Evolutionary conservation across 2,329 filamentous ascomycete genomes (phyloP).

Genomic region (Rachicladosporium sp.): DNA sequence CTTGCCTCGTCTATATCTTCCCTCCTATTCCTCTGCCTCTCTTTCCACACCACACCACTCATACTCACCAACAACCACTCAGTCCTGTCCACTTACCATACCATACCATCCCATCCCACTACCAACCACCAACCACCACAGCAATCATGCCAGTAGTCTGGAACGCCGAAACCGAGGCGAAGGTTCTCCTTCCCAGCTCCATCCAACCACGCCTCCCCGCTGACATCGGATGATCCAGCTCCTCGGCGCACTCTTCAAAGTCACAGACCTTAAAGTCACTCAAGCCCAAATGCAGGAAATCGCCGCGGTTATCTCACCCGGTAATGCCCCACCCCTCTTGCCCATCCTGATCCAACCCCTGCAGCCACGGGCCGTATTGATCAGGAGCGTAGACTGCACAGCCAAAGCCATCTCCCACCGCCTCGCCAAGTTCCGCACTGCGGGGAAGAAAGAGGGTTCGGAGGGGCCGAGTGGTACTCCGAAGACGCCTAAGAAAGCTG

Average conservation of each 20-base stretch:
- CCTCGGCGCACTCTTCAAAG: constrained; percentile 16
- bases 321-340: constrained; percentile 7
- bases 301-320: constrained; percentile 18
- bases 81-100: background rate
- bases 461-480: constrained; percentile 1
- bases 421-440: constrained; percentile 14
- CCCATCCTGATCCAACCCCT: background rate
- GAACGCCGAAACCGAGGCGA: constrained; percentile 19
- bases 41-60: background rate
- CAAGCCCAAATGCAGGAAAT: constrained; percentile 11
- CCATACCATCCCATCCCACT: background rate
- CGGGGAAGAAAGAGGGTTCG: constrained; percentile 1
- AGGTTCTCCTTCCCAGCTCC: constrained; percentile 11
- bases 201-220: background rate
- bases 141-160: constrained; percentile 21
- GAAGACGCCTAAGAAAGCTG: background rate
- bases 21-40: background rate
- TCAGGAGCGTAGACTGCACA: constrained; percentile 15
- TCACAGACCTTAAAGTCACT: constrained; percentile 19
- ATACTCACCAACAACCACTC: background rate
- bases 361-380: background rate
- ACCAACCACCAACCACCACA: background rate
- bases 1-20: background rate
- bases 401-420: constrained; percentile 22
- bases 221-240: constrained; percentile 11